Evolutionary conservation across 768 basidiomycete genomes (phyloP).

Genomic region (Guyanaporus albipodus): DNA sequence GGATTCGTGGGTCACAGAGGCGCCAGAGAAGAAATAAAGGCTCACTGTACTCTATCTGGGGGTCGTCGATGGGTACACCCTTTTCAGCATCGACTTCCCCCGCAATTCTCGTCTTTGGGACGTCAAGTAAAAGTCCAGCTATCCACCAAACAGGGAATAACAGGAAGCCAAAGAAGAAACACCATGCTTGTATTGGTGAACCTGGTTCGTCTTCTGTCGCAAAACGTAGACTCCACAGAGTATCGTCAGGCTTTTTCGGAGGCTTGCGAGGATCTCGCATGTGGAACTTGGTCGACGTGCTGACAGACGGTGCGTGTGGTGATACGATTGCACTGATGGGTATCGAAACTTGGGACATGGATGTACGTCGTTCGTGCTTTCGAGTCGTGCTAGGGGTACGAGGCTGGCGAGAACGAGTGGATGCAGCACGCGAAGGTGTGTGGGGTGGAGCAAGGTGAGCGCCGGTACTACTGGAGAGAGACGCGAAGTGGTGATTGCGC

Average conservation of each 20-base stretch:
- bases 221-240: constrained; percentile 59
- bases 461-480: constrained; percentile 36
- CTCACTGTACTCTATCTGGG: constrained; percentile 75
- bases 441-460: constrained; percentile 25
- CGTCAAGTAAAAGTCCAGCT: constrained; percentile 47
- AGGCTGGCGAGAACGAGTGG: constrained; percentile 32
- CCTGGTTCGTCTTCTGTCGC: constrained; percentile 49
- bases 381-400: constrained; percentile 24
- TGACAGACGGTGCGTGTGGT: constrained; percentile 72
- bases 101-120: constrained; percentile 60
- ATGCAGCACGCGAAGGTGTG: constrained; percentile 37
- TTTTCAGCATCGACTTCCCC: constrained; percentile 59
- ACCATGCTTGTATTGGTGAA: constrained; percentile 66
- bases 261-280: constrained; percentile 80
- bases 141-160: constrained; percentile 63
- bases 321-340: constrained; percentile 75
- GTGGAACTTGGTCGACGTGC: constrained; percentile 57
- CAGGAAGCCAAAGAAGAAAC: constrained; percentile 71
- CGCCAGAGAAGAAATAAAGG: constrained; percentile 3
- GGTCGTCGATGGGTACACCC: constrained; percentile 70
- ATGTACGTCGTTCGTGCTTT: constrained; percentile 40
- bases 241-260: constrained; percentile 47
- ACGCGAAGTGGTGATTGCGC: constrained; percentile 22
- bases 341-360: constrained; percentile 69
- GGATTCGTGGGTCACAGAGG: constrained; percentile 4